Evolutionary conservation across 768 basidiomycete genomes (phyloP), one percentile per base, ranked within the genome.

Genomic region (Pulveroboletus sp.): DNA sequence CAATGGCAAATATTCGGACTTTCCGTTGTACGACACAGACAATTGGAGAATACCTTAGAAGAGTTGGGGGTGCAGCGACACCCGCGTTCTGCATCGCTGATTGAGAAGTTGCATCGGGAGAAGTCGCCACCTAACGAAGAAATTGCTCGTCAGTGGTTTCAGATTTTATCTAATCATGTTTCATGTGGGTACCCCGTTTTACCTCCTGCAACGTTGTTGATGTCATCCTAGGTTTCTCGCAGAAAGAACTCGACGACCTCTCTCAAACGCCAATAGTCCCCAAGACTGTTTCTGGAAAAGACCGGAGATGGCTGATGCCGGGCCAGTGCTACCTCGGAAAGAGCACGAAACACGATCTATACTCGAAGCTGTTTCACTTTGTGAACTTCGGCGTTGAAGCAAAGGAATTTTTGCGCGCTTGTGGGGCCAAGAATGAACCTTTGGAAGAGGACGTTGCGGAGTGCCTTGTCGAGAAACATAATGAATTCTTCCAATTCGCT

Each of bases 401-500:
- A 25, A 92, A 91, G 58, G 72, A 76, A 5, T 97, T 97, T 67
- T 72, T 98, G 29, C 77, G 75, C 43, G 84, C 87, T 7, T 90
- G 90, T 57, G 92, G 92, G 4, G 88, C 93, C 16, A 86, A 81
- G 58, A 80, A 80, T 24, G 87, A 89, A 57, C 94, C 94, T 3
- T 89, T 80, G 39, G 79, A 90, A 5, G 84, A 90, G 48, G 90
- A 92, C 62, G 73, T 91, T 35, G 84, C 81, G 1, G 75, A 76
- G 43, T 83, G 81, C 44, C 66, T 92, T 29, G 62, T 92, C 12
- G 70, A 71, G 4, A 73, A 90, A 63, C 87, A 89, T 8, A 69
- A 70, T 20, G 69, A 75, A 50, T 90, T 94, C 62, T 87, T 84
- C 52, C 65, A 80, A 16, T 68, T 87, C 5, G 77, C 88, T 3